Evolutionary conservation across 305 asterid species (phyloP).

Genomic region (Lippia alba): DNA sequence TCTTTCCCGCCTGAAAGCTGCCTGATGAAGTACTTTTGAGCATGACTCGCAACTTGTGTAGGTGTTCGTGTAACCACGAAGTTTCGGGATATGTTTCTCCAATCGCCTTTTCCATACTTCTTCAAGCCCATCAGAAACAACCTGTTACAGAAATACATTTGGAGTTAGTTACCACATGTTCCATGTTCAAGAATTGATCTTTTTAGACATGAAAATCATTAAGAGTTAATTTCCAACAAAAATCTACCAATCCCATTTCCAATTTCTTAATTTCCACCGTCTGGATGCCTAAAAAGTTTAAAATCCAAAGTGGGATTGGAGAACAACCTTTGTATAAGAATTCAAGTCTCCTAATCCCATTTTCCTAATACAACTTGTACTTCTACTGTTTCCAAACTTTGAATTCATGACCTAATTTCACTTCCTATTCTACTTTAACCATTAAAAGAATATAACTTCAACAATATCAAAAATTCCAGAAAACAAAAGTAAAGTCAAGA

Average conservation of each 20-base stretch:
- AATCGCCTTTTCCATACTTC: constrained; percentile 93
- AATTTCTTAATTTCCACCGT: too few relatives aligned
- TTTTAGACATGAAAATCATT: constrained; percentile 18
- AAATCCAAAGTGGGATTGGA: too few relatives aligned
- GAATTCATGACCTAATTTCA: too few relatives aligned
- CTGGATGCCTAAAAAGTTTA: too few relatives aligned
- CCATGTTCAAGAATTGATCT: too few relatives aligned
- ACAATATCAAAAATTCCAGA: background rate
- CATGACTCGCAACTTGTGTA: constrained; percentile 96
- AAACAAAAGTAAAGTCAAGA: background rate
- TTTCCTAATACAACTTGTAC: too few relatives aligned
- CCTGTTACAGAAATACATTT: constrained; percentile 40
- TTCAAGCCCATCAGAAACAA: constrained; percentile 88
- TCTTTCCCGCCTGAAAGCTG: constrained; percentile 93
- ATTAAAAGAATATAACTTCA: background rate
- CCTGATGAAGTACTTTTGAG: constrained; percentile 90
- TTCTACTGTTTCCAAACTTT: too few relatives aligned
- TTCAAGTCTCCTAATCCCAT: too few relatives aligned
- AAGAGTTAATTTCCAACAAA: constrained; percentile 8
- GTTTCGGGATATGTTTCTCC: constrained; percentile 90
- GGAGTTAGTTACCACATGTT: too few relatives aligned
- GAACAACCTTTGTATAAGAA: too few relatives aligned
- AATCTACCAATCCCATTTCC: background rate
- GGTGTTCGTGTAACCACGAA: constrained; percentile 85
- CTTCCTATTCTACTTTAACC: background rate